phyloP scores from a whole-genome alignment of 805 yeast species.

The Sugiyamaella smithiae region DNA sequence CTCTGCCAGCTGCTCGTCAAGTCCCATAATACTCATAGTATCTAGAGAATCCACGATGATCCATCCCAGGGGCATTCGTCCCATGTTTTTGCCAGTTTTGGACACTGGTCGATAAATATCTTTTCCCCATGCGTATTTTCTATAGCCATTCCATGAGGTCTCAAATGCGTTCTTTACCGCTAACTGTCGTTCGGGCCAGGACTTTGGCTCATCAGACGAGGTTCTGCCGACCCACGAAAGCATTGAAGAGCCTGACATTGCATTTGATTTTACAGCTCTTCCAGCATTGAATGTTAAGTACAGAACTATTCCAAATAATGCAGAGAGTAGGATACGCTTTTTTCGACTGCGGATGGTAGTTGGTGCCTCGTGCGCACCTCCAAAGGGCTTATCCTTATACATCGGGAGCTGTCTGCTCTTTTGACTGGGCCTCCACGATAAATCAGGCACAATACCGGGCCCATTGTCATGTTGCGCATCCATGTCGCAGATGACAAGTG shows the following conservation, averaged over 20 bases:
- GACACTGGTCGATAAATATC: constrained; percentile 74
- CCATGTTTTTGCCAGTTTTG: constrained; percentile 67
- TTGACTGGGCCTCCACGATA: constrained; percentile 6
- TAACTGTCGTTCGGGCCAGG: constrained; percentile 50
- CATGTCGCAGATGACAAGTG: background rate
- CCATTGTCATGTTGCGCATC: background rate
- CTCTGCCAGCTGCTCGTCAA: constrained; percentile 54
- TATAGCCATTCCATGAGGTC: constrained; percentile 76
- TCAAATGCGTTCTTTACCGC: constrained; percentile 66
- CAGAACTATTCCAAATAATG: constrained; percentile 40
- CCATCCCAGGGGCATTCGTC: constrained; percentile 84
- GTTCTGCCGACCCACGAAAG: constrained; percentile 11
- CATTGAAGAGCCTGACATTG: background rate
- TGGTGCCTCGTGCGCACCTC: constrained; percentile 5
- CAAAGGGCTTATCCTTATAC: constrained; percentile 52
- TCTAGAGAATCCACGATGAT: constrained; percentile 86
- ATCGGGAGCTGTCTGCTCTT: constrained; percentile 39
- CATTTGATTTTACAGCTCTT: background rate
- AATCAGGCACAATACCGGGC: background rate
- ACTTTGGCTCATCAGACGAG: constrained; percentile 10
- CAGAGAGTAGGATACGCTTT: constrained; percentile 44
- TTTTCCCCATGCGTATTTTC: constrained; percentile 75
- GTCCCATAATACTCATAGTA: constrained; percentile 73
- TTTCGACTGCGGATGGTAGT: constrained; percentile 14
- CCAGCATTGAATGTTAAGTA: constrained; percentile 41